Conservation (phyloP, 768 basidiomycete species). For the Kwoniella botswanensis region DNA sequence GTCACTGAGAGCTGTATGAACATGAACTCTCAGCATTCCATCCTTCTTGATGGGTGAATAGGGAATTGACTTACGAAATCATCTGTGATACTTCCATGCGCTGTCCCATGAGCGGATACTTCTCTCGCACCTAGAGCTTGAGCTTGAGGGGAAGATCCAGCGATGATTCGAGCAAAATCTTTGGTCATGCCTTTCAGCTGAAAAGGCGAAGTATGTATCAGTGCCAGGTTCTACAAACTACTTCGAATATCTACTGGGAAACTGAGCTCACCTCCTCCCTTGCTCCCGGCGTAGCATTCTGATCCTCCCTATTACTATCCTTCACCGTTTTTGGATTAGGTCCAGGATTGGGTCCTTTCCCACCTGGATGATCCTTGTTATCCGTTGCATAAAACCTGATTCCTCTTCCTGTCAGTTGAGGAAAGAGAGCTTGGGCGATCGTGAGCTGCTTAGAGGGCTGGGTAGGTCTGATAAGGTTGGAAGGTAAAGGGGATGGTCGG, state of each 20-base stretch:
- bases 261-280: conserved; percentile 34
- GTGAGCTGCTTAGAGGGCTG: background rate
- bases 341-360: conserved; percentile 24
- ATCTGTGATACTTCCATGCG: conserved; percentile 38
- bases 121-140: conserved; percentile 45
- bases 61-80: conserved; percentile 46
- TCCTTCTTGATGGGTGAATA: background rate
- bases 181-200: conserved; percentile 37
- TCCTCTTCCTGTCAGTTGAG: background rate
- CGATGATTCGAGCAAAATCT: conserved; percentile 53
- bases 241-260: background rate
- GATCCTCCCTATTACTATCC: conserved; percentile 20
- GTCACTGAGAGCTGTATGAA: conserved; percentile 5
- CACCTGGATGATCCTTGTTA: conserved; percentile 7
- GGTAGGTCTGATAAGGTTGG: conserved; percentile 14
- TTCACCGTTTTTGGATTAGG: conserved; percentile 15
- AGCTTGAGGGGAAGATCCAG: conserved; percentile 40
- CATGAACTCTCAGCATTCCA: conserved; percentile 3
- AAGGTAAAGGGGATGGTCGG: conserved; percentile 11
- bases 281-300: conserved; percentile 35
- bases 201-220: background rate
- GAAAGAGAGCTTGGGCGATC: conserved; percentile 6
- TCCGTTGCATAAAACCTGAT: background rate
- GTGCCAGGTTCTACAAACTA: no score
- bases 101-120: conserved; percentile 33